Conservation (phyloP, 2,329 filamentous ascomycete species). For the Fusarium verrucosum region DNA sequence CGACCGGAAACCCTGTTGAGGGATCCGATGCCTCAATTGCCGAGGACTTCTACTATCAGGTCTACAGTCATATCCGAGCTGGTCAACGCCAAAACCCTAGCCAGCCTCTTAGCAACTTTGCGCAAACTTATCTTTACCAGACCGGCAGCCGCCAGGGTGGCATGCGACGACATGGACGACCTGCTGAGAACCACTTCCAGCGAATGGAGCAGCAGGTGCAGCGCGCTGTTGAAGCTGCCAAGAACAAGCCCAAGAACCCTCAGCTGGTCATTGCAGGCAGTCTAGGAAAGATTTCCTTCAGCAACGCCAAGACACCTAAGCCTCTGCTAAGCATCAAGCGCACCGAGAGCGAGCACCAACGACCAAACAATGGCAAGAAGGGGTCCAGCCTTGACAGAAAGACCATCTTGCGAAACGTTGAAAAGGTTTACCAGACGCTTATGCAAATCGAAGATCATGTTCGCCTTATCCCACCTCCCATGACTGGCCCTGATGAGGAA, state of each 20-base stretch:
- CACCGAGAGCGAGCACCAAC: slow-evolving; percentile 71
- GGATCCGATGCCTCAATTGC: slow-evolving; percentile 81
- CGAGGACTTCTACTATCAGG: slow-evolving; percentile 99
- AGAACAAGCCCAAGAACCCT: slow-evolving; percentile 97
- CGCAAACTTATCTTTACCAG: slow-evolving; percentile 96
- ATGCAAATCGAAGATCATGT: slow-evolving; percentile 97
- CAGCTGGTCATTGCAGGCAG: slow-evolving; percentile 96
- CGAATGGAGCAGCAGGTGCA: slow-evolving; percentile 99
- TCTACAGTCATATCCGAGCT: slow-evolving; percentile 92
- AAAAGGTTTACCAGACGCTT: slow-evolving; percentile 84
- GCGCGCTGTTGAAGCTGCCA: slow-evolving; percentile 94
- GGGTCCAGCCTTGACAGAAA: slow-evolving; percentile 76
- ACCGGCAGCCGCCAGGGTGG: slow-evolving; percentile 84
- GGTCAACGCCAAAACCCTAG: slow-evolving; percentile 89
- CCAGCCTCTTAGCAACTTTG: slow-evolving; percentile 94
- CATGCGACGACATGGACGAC: slow-evolving; percentile 78
- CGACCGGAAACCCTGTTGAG: slow-evolving; percentile 87
- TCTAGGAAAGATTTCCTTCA: slow-evolving; percentile 97
- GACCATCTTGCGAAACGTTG: slow-evolving; percentile 84
- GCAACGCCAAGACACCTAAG: slow-evolving; percentile 97
- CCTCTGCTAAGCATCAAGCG: slow-evolving; percentile 96
- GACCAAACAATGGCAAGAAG: slow-evolving; percentile 61
- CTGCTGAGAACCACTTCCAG: slow-evolving; percentile 96
- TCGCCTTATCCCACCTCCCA: slow-evolving; percentile 73
- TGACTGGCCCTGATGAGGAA: slow-evolving; percentile 70